Percentiles rank a stretch among this genome's conserved stretches.
Conservation (phyloP, 202 grass and related monocot genomes). For the Tripidium arundinaceum region DNA sequence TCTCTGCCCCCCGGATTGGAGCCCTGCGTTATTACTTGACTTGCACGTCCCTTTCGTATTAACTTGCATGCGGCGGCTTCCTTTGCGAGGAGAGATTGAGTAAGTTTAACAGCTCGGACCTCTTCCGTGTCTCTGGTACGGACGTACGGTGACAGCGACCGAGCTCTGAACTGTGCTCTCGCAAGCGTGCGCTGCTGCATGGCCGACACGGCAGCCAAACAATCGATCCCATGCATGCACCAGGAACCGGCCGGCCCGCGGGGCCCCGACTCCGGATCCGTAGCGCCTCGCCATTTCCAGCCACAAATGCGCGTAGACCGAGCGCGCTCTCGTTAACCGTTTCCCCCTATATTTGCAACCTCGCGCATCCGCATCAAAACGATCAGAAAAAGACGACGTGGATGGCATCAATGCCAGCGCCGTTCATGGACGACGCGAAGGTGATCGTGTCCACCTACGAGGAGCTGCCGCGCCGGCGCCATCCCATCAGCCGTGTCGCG, state of each 20-base stretch:
- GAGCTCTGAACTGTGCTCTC: background rate
- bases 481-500: background rate
- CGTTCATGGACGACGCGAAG: background rate
- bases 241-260: too few relatives aligned
- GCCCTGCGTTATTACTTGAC: background rate
- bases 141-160: background rate
- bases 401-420: background rate
- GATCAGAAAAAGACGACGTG: background rate
- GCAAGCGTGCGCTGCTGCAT: background rate
- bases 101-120: background rate
- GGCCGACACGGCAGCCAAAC: background rate
- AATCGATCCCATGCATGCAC: background rate
- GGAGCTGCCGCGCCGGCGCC: slow-evolving; percentile 32
- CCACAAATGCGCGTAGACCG: background rate
- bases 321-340: background rate
- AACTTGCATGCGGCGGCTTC: background rate
- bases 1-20: background rate
- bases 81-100: background rate
- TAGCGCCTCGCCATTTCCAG: background rate
- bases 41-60: slow-evolving; percentile 23
- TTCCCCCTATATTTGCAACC: background rate
- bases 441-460: slow-evolving; percentile 31
- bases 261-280: too few relatives aligned
- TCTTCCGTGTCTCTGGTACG: background rate
- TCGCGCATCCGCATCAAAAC: background rate